A percentile compares a stretch with the other conserved stretches of the same genome.
Evolutionary conservation across 2,329 filamentous ascomycete species (phyloP).

Genomic region (Aspergillus sp.): DNA sequence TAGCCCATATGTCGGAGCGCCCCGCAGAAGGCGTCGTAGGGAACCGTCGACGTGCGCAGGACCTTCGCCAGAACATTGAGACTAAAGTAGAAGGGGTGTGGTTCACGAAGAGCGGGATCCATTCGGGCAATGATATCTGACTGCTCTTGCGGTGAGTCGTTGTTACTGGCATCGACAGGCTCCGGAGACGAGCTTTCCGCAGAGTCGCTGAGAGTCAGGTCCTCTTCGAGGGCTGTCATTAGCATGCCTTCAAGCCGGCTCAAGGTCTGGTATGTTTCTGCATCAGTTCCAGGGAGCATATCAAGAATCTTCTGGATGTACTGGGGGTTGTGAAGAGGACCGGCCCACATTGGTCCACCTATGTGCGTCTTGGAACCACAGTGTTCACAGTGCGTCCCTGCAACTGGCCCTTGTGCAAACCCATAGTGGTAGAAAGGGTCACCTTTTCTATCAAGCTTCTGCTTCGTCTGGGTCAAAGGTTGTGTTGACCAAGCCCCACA

Average conservation of each 20-base stretch:
- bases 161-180: conserved; percentile 6
- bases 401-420: conserved; percentile 68
- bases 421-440: conserved; percentile 74
- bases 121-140: conserved; percentile 45
- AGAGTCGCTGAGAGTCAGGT: conserved; percentile 29
- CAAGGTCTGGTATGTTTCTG: conserved; percentile 73
- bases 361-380: conserved; percentile 86
- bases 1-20: conserved; percentile 81
- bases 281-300: conserved; percentile 66
- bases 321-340: conserved; percentile 77
- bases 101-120: conserved; percentile 66
- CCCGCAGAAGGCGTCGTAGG: conserved; percentile 76
- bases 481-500: conserved; percentile 93
- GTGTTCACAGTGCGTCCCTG: conserved; percentile 70
- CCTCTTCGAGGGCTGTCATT: conserved; percentile 80
- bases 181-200: conserved; percentile 13
- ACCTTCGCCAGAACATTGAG: conserved; percentile 72
- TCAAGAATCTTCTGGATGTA: conserved; percentile 80
- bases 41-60: conserved; percentile 75
- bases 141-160: conserved; percentile 18
- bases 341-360: conserved; percentile 92
- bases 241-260: conserved; percentile 89
- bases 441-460: conserved; percentile 68
- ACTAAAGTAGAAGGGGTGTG: conserved; percentile 82
- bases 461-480: conserved; percentile 68